phyloP scores from a whole-genome alignment of 2,329 filamentous ascomycete species.

The Penicillium verrucosum region DNA sequence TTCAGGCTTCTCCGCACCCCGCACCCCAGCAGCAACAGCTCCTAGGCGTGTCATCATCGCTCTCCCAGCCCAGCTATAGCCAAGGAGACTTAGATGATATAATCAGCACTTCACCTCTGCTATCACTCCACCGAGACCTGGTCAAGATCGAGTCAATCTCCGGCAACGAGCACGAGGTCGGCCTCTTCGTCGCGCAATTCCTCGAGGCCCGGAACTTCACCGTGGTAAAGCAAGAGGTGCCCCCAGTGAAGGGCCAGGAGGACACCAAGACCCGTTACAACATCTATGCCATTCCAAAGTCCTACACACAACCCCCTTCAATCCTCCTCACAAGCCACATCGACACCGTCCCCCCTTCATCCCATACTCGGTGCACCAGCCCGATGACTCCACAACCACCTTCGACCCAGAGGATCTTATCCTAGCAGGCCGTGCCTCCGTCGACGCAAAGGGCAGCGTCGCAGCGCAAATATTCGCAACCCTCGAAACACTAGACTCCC shows the following conservation, averaged over 20 bases:
- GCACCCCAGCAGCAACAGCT: slow-evolving; percentile 23
- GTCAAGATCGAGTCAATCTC: slow-evolving; percentile 70
- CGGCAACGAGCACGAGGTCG: slow-evolving; percentile 65
- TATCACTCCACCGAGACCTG: slow-evolving; percentile 72
- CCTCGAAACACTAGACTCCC: slow-evolving; percentile 45
- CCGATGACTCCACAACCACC: slow-evolving; percentile 1
- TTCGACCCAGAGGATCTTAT: slow-evolving; percentile 30
- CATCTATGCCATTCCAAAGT: slow-evolving; percentile 61
- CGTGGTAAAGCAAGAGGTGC: slow-evolving; percentile 55
- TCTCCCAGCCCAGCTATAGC: background rate
- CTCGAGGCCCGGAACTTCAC: slow-evolving; percentile 60
- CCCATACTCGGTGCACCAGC: slow-evolving; percentile 51
- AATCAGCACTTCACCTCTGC: slow-evolving; percentile 51
- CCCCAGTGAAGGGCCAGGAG: slow-evolving; percentile 15
- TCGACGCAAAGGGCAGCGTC: slow-evolving; percentile 48
- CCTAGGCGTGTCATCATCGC: slow-evolving; percentile 8
- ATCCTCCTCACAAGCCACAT: slow-evolving; percentile 68
- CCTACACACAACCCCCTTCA: slow-evolving; percentile 12
- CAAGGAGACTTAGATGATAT: slow-evolving; percentile 31
- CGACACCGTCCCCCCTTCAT: slow-evolving; percentile 61
- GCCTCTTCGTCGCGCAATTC: slow-evolving; percentile 65
- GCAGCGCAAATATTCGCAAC: slow-evolving; percentile 44
- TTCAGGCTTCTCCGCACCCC: slow-evolving; percentile 30
- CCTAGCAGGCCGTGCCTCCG: slow-evolving; percentile 45
- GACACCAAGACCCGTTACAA: slow-evolving; percentile 60